Evolutionary conservation across 371 early-diverging fungal species (phyloP).

Genomic region (Umbelopsis sp.): DNA sequence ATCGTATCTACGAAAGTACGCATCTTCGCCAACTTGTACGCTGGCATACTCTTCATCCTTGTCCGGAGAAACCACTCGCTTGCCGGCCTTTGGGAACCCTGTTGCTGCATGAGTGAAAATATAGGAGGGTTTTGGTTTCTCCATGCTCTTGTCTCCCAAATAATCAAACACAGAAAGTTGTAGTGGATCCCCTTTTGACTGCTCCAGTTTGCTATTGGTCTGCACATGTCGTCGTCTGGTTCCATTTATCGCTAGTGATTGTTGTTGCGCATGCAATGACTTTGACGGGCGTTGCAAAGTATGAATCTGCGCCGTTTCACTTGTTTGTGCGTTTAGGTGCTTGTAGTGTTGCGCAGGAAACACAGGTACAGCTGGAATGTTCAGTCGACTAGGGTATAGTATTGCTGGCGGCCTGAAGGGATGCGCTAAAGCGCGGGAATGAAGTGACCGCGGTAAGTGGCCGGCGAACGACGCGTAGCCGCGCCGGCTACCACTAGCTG

Average conservation of each 20-base stretch:
- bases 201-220: neutral
- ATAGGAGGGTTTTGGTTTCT: slow-evolving; percentile 52
- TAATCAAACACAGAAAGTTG: slow-evolving; percentile 8
- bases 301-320: neutral
- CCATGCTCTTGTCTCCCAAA: slow-evolving; percentile 33
- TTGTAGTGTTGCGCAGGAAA: slow-evolving; percentile 1
- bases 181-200: neutral
- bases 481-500: neutral
- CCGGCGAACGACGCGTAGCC: slow-evolving; percentile 1
- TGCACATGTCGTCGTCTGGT: neutral
- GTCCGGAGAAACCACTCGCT: slow-evolving; percentile 36
- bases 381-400: slow-evolving; percentile 1
- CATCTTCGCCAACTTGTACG: slow-evolving; percentile 82
- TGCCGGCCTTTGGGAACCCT: slow-evolving; percentile 75
- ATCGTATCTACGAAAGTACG: slow-evolving; percentile 76
- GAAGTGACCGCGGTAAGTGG: slow-evolving; percentile 5
- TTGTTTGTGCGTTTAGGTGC: neutral
- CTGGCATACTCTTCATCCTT: slow-evolving; percentile 79
- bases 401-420: neutral
- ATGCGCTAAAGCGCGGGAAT: slow-evolving; percentile 5
- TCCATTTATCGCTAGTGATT: neutral
- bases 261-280: neutral
- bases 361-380: neutral
- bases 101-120: slow-evolving; percentile 74
- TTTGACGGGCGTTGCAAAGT: neutral